Percentiles rank a stretch among this genome's conserved stretches.
Conservation (phyloP, 805 yeast genomes). For the Danielozyma ontarioensis region DNA sequence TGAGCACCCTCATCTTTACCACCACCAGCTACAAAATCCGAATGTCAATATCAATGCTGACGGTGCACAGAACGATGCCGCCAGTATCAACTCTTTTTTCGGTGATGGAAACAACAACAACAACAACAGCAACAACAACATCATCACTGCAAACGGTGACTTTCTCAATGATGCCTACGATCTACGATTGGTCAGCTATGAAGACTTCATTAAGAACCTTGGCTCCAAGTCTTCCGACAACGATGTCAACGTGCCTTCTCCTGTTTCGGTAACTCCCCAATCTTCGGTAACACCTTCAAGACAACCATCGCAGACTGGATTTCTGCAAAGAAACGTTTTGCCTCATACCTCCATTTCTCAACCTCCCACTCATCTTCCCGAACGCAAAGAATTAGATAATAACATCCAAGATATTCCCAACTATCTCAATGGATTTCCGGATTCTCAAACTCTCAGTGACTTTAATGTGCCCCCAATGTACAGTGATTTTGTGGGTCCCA, state of each 20-base stretch:
- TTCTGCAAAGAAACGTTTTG: background rate
- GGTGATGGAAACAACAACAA: background rate
- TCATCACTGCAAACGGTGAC: background rate
- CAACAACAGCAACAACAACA: background rate
- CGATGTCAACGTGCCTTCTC: background rate
- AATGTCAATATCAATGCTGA: too few relatives aligned
- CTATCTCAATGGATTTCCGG: constrained; percentile 2
- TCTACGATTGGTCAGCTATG: constrained; percentile 7
- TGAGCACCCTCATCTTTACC: constrained; percentile 2
- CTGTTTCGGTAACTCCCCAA: constrained; percentile 5
- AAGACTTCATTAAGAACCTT: constrained; percentile 5
- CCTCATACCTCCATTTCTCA: too few relatives aligned
- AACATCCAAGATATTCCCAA: too few relatives aligned
- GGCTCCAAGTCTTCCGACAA: background rate
- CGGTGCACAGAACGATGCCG: too few relatives aligned
- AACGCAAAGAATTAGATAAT: too few relatives aligned
- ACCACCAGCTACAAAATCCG: background rate
- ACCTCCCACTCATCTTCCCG: too few relatives aligned
- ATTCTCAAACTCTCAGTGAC: constrained; percentile 2
- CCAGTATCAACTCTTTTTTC: too few relatives aligned
- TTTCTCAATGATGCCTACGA: background rate
- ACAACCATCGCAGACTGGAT: constrained; percentile 10
- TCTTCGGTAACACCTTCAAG: constrained; percentile 9
- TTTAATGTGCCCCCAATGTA: constrained; percentile 9
- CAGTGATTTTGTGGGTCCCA: constrained; percentile 8